phyloP scores from a whole-genome alignment of 768 basidiomycete genomes.

The Boletus sp. region DNA sequence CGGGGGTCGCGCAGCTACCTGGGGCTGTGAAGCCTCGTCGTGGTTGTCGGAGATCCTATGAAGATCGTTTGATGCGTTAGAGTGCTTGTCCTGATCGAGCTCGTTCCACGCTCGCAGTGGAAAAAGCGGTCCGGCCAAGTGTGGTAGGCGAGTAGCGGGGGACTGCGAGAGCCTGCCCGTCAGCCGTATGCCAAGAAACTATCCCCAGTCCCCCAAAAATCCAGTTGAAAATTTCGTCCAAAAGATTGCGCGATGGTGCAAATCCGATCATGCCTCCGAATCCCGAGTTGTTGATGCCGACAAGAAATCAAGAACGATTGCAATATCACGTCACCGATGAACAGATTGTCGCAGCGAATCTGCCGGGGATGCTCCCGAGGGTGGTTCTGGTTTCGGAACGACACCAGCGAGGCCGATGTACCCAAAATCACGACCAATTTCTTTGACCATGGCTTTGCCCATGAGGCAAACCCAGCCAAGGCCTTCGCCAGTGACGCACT shows the following conservation, averaged over 20 bases:
- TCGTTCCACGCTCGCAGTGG: slow-evolving; percentile 23
- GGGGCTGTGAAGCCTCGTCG: slow-evolving; percentile 18
- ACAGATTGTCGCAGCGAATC: slow-evolving; percentile 32
- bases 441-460: slow-evolving; percentile 83
- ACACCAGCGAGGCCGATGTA: slow-evolving; percentile 70
- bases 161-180: slow-evolving; percentile 11
- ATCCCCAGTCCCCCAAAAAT: slow-evolving; percentile 15
- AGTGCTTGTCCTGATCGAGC: slow-evolving; percentile 18
- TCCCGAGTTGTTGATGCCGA: slow-evolving; percentile 28
- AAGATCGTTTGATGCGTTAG: slow-evolving; percentile 22
- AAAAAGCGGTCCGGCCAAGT: slow-evolving; percentile 11
- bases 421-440: slow-evolving; percentile 72
- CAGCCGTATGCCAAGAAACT: slow-evolving; percentile 18
- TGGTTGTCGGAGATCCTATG: slow-evolving; percentile 21
- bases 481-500: slow-evolving; percentile 69
- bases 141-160: slow-evolving; percentile 5
- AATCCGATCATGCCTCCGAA: slow-evolving; percentile 26
- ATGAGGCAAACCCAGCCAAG: slow-evolving; percentile 85
- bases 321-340: slow-evolving; percentile 26
- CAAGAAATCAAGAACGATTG: slow-evolving; percentile 25
- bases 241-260: slow-evolving; percentile 21
- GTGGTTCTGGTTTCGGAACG: slow-evolving; percentile 61
- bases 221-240: slow-evolving; percentile 27
- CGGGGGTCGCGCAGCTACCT: slow-evolving; percentile 13
- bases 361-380: slow-evolving; percentile 28